Evolutionary conservation across 139 green algal species (phyloP), one percentile per base, ranked within the genome.

Genomic region (Eudorina sp.): DNA sequence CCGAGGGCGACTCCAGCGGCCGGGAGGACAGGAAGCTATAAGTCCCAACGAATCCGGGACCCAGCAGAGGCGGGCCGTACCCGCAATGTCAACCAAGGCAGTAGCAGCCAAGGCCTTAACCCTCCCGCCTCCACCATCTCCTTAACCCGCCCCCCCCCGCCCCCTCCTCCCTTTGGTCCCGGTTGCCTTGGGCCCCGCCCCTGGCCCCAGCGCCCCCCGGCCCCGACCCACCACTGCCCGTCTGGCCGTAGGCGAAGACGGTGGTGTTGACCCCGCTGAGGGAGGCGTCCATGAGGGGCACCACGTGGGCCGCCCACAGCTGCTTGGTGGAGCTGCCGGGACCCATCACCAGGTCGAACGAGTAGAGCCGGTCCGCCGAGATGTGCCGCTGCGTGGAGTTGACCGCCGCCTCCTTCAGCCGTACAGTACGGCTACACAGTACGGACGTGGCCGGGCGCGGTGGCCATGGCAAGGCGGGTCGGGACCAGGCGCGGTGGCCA

Each of bases 171-270:
- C 3, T 66, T 66, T 66, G 23, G 6, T n/a, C n/a, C n/a, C n/a
- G n/a, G n/a, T n/a, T n/a, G n/a, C n/a, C n/a, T n/a, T n/a, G n/a
- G n/a, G 48, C 48, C 48, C 48, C 48, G 11, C 48, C 11, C 48
- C 48, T 13, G 11, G 27, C n/a, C 6, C 23, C 2, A 19, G 3
- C 16, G 4, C 55, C 7, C 3, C 29, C 29, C 29, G 23, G 6
- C 55, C 55, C 5, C 29, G 62, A 19, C 86, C 5, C 73, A 89
- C 94, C 94, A 27, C 79, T 90, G 83, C 92, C 94, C 1, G 94
- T 97, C 75, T 96, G 94, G 3, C 93, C 94, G 75, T 95, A 95
- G 14, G 92, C 93, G 83, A 95, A 95, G 9, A 95, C 81, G 9
- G 92, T 93, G 58, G 55, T 27, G 70, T 91, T 93, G 51, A 90